These are phyloP conservation scores for Dinochytrium kinnereticum DNA, from an alignment of 371 early-diverging fungal species.

Conservation along the genomic window DNA sequence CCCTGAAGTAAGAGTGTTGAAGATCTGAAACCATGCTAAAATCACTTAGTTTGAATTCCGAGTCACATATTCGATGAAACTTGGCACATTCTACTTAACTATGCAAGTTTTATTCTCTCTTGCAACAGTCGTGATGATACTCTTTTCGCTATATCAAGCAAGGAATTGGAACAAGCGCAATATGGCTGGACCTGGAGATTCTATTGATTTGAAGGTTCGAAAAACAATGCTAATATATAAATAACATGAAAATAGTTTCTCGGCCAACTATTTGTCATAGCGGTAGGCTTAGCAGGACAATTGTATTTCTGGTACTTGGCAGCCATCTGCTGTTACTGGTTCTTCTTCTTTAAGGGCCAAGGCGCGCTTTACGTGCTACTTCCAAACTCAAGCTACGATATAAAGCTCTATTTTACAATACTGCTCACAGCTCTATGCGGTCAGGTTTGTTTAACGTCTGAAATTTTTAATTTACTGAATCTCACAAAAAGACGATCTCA, in stretches of 20 bases:
- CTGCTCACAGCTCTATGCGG: constrained; percentile 29
- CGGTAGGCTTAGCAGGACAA: constrained; percentile 43
- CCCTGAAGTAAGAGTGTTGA: constrained; percentile 23
- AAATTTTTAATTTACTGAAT: not conserved
- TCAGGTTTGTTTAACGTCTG: constrained; percentile 33
- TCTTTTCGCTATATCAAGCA: constrained; percentile 38
- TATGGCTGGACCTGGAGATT: constrained; percentile 39
- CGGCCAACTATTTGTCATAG: constrained; percentile 33
- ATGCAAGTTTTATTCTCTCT: constrained; percentile 41
- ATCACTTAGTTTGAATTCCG: constrained; percentile 33
- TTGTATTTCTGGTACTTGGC: constrained; percentile 41
- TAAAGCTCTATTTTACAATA: constrained; percentile 32
- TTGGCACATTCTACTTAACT: constrained; percentile 34
- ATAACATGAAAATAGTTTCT: constrained; percentile 37
- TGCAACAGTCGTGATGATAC: constrained; percentile 38
- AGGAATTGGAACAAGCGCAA: constrained; percentile 50
- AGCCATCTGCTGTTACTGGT: constrained; percentile 45
- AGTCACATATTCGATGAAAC: constrained; percentile 38
- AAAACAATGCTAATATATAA: not conserved
- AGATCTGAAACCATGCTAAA: not conserved
- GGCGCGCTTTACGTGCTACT: constrained; percentile 41
- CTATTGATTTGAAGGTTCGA: constrained; percentile 46
- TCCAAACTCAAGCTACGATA: constrained; percentile 40
- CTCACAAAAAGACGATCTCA: constrained; percentile 30
- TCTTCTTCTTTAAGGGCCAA: constrained; percentile 54